phyloP scores from a whole-genome alignment of 306 rosid genomes.

The Corylus avellana region DNA sequence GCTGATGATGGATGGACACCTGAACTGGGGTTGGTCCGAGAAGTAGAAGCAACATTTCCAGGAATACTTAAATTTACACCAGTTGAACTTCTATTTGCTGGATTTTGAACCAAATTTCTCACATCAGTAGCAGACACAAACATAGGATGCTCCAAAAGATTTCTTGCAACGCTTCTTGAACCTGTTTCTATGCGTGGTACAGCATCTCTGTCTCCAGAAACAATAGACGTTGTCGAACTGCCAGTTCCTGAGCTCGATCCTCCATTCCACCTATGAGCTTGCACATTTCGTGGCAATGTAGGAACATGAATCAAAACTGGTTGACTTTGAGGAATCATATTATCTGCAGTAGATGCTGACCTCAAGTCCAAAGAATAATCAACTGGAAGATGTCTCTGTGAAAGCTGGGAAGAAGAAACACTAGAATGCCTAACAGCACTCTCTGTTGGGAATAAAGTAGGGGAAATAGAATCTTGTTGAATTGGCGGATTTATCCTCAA shows the following conservation, averaged over 20 bases:
- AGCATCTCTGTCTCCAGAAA: slow-evolving; percentile 51
- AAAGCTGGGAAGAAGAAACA: slow-evolving; percentile 47
- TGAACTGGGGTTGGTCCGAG: slow-evolving; percentile 52
- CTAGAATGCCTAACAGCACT: slow-evolving; percentile 57
- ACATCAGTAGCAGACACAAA: slow-evolving; percentile 65
- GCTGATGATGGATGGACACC: slow-evolving; percentile 57
- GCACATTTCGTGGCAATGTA: slow-evolving; percentile 61
- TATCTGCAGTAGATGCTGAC: slow-evolving; percentile 54
- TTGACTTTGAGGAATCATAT: slow-evolving; percentile 58
- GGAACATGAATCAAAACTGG: slow-evolving; percentile 58
- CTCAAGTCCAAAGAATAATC: slow-evolving; percentile 63
- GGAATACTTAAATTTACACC: slow-evolving; percentile 54
- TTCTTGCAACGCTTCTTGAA: slow-evolving; percentile 63
- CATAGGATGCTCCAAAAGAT: slow-evolving; percentile 62
- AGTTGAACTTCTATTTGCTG: slow-evolving; percentile 44
- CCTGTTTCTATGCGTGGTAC: slow-evolving; percentile 49
- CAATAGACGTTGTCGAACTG: slow-evolving; percentile 48
- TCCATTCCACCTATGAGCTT: slow-evolving; percentile 66
- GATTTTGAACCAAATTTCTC: slow-evolving; percentile 57
- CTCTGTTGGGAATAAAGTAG: slow-evolving; percentile 47
- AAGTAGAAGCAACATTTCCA: slow-evolving; percentile 69
- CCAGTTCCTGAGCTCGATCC: slow-evolving; percentile 66
- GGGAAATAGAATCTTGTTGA: slow-evolving; percentile 52
- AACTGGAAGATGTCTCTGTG: slow-evolving; percentile 52
- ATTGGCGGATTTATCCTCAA: slow-evolving; percentile 62